Percentiles rank a stretch among this genome's conserved stretches.
phyloP scores from a whole-genome alignment of 2,329 filamentous ascomycete genomes.

The Fragosphaeria purpurea region DNA sequence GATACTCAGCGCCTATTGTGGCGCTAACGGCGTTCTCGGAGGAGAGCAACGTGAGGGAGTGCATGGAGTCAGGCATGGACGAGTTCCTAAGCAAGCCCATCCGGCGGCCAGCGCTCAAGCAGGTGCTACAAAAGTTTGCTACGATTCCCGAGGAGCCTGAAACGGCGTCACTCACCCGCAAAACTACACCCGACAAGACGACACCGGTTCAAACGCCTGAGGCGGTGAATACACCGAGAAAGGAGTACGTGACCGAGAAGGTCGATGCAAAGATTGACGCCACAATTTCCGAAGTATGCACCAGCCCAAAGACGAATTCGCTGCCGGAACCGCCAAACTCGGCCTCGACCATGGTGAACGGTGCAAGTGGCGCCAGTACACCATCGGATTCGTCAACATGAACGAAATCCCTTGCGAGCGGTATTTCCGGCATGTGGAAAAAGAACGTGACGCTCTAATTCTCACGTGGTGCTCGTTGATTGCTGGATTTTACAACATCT shows the following conservation, averaged over 20 bases:
- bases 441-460: background rate
- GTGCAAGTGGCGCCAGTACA: background rate
- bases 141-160: conserved; percentile 67
- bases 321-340: background rate
- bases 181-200: conserved; percentile 20
- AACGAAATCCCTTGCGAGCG: background rate
- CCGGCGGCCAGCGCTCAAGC: conserved; percentile 71
- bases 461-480: no score
- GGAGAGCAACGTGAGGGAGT: conserved; percentile 78
- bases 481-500: no score
- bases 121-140: conserved; percentile 73
- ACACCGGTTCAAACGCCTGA: conserved; percentile 6
- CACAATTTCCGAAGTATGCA: background rate
- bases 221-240: background rate
- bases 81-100: conserved; percentile 75
- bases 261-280: background rate
- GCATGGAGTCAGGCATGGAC: conserved; percentile 84
- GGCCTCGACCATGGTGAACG: background rate
- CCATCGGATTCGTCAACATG: background rate
- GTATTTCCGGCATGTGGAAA: background rate
- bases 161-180: conserved; percentile 24
- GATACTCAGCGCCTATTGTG: conserved; percentile 80
- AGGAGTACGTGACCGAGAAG: background rate
- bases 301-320: background rate
- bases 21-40: conserved; percentile 85